A percentile compares a stretch with the other conserved stretches of the same genome.
phyloP scores from a whole-genome alignment of 2,329 filamentous ascomycete species.

The Monosporascus sp. region DNA sequence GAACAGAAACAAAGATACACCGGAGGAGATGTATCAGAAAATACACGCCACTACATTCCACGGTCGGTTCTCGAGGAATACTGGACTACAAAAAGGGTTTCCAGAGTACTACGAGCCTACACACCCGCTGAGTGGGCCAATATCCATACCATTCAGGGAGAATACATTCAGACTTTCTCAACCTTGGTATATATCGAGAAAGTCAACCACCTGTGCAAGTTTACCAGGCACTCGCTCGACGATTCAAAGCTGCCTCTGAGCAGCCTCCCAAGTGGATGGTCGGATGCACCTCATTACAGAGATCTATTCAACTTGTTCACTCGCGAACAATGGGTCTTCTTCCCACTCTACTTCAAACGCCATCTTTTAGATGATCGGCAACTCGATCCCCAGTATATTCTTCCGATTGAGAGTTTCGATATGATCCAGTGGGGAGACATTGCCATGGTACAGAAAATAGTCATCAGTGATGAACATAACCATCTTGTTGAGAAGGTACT shows the following conservation, averaged over 20 bases:
- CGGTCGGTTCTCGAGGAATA: conserved; percentile 1
- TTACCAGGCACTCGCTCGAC: conserved; percentile 5
- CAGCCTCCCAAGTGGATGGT: conserved; percentile 1
- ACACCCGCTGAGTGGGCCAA: conserved; percentile 1
- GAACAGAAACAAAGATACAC: not conserved
- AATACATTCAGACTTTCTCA: conserved; percentile 10
- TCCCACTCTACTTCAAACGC: conserved; percentile 3
- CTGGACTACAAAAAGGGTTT: conserved; percentile 6
- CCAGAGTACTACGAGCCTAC: conserved; percentile 2
- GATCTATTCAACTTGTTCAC: not conserved
- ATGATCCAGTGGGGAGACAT: conserved; percentile 4
- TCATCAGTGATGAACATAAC: conserved; percentile 5
- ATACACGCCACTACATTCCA: conserved; percentile 4
- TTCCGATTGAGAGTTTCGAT: conserved; percentile 3
- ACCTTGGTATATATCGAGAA: conserved; percentile 6
- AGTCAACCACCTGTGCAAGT: conserved; percentile 1
- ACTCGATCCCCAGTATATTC: not conserved
- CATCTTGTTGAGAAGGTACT: conserved; percentile 3
- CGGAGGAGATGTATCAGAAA: conserved; percentile 3
- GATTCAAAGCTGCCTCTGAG: conserved; percentile 6
- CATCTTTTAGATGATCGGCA: conserved; percentile 3
- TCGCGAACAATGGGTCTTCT: conserved; percentile 9
- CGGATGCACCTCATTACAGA: conserved; percentile 1
- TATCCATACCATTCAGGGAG: conserved; percentile 3
- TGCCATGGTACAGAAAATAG: conserved; percentile 5